Conservation (phyloP, 805 yeast genomes). For the Lachancea waltii region DNA sequence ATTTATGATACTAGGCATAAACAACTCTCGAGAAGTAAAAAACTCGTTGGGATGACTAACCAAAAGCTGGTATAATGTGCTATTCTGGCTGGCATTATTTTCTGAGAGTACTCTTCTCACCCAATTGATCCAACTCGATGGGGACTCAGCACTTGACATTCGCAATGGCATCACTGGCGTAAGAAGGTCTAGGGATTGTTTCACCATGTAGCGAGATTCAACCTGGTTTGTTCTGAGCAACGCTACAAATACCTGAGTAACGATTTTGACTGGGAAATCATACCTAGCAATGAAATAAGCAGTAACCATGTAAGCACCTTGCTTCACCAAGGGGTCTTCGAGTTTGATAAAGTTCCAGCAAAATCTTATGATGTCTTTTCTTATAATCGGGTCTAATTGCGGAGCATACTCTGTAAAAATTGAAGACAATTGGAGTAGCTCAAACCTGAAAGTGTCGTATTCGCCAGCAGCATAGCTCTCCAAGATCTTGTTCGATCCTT, state of each 20-base stretch:
- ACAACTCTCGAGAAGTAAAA: slow-evolving; percentile 80
- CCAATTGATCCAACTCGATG: slow-evolving; percentile 80
- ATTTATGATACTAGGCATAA: slow-evolving; percentile 78
- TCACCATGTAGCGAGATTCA: slow-evolving; percentile 77
- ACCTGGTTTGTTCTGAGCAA: slow-evolving; percentile 74
- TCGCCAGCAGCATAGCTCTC: slow-evolving; percentile 50
- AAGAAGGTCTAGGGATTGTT: slow-evolving; percentile 78
- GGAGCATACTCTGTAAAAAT: slow-evolving; percentile 67
- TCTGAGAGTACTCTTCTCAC: slow-evolving; percentile 88
- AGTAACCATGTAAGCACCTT: slow-evolving; percentile 86
- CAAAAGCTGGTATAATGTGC: slow-evolving; percentile 82
- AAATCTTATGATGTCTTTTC: slow-evolving; percentile 85
- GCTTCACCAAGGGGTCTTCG: slow-evolving; percentile 84
- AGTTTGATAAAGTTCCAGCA: slow-evolving; percentile 89
- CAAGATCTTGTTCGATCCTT: slow-evolving; percentile 43
- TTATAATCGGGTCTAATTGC: slow-evolving; percentile 45
- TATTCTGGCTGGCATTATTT: slow-evolving; percentile 79
- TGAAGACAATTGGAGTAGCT: slow-evolving; percentile 75
- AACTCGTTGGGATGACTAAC: slow-evolving; percentile 81
- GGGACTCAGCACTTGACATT: slow-evolving; percentile 45
- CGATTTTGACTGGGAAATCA: slow-evolving; percentile 83
- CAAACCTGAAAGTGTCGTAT: slow-evolving; percentile 68
- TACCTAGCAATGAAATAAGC: slow-evolving; percentile 79
- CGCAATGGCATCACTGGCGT: slow-evolving; percentile 81
- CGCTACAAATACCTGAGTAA: slow-evolving; percentile 89